Evolutionary conservation across 257 asterid genomes (phyloP), one percentile per base, ranked within the genome.

Genomic region (Forsythia suspensa): DNA sequence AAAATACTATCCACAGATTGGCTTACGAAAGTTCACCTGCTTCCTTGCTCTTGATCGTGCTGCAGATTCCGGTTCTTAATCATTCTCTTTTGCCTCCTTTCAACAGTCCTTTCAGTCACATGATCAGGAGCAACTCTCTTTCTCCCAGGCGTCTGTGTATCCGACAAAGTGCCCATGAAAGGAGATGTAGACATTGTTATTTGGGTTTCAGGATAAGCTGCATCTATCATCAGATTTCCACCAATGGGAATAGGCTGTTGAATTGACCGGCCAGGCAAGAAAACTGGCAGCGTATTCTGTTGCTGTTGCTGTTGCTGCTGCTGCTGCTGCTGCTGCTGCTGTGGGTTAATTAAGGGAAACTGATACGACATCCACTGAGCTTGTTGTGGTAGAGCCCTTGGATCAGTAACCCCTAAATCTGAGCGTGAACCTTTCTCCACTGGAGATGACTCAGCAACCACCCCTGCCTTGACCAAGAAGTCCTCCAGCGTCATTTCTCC

Each of bases 81-180:
- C 98, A 94, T 94, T 83, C 98, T 92, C 91, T 94, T 94, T 78
- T 92, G 96, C 89, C 96, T 91, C 89, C 97, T 92, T 78, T 92
- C 95, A 44, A 87, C 93, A 74, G 90, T 86, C 89, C 81, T 92
- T 72, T 94, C 96, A 48, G 90, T 86, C 83, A 91, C 82, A 74
- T 86, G 96, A 55, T 85, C 96, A 41, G 94, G 89, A 20, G 91
- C 92, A 71, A 73, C 87, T 89, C 97, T 83, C 89, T 92, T 94
- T 40, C 92, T 78, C 76, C 95, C 92, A 3, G 89, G 88, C 20
- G 87, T 86, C 78, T 92, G 98, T 1, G 92, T 83, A 80, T 92
- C 98, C 2, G 98, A 94, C 42, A 86, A 41, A 18, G 95, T 82
- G 76, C 94, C 92, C 88, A 90, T 80, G 83, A 86, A 21, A 39